These are phyloP conservation scores for Plenodomus biglobosus DNA, from an alignment of 2,329 filamentous ascomycete genomes.

Conservation along the genomic window DNA sequence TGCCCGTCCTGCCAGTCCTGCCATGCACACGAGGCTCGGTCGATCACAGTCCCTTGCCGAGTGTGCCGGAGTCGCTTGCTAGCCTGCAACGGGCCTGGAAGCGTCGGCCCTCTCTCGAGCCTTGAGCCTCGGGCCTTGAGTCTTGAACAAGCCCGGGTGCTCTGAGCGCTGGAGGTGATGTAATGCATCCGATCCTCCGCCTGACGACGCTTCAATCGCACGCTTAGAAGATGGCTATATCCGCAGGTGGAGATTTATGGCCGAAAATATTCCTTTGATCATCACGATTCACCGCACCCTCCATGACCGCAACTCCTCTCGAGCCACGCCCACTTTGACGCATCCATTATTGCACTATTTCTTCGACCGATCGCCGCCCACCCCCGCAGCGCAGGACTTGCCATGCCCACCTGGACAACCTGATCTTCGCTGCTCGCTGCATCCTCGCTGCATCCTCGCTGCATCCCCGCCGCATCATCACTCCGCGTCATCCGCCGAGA, in stretches of 20 bases:
- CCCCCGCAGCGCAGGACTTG: not conserved
- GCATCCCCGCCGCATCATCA: conserved; percentile 12
- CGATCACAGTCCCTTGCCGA: conserved; percentile 27
- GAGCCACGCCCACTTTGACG: not conserved
- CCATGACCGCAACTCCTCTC: too few species aligned
- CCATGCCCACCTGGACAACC: not conserved
- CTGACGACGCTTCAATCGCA: conserved; percentile 5
- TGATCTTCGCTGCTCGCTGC: conserved; percentile 14
- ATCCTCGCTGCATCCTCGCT: conserved; percentile 24
- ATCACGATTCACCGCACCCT: too few species aligned
- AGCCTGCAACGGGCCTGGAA: conserved; percentile 20
- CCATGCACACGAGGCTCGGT: conserved; percentile 13
- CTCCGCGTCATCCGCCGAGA: conserved; percentile 35
- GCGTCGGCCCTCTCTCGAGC: conserved; percentile 17
- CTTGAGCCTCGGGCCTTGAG: conserved; percentile 21
- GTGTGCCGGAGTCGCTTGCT: conserved; percentile 28
- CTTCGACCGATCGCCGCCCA: not conserved
- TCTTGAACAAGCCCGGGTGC: conserved; percentile 13
- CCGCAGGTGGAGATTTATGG: conserved; percentile 12
- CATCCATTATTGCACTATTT: not conserved
- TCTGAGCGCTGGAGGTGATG: conserved; percentile 29
- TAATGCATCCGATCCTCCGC: conserved; percentile 28
- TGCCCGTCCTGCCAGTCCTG: not conserved
- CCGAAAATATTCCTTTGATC: conserved; percentile 9
- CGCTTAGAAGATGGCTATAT: conserved; percentile 16